Evolutionary conservation across 306 rosid genomes (phyloP), one percentile per base, ranked within the genome.

Genomic region (Cucumis cinereus): DNA sequence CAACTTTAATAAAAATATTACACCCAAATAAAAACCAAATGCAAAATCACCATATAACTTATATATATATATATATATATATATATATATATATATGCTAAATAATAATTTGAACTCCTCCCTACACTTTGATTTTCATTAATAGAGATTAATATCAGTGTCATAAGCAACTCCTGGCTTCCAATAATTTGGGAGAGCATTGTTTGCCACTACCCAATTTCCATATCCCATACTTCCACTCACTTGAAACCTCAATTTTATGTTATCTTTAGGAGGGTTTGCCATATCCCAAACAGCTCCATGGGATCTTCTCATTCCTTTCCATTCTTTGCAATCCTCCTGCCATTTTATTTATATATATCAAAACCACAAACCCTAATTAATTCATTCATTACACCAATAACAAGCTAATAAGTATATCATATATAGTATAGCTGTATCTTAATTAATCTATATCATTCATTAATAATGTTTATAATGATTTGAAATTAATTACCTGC

Each of bases 261-360:
- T 15, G 8, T 83, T 36, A 10, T 92, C 92, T 5, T 62, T 57
- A 58, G 98, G 94, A 52, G 96, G 92, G 76, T 57, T 85, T 8
- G 57, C 55, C 35, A 54, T 77, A 81, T 93, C 98, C 87, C 89
- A 93, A 35, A 91, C 92, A 55, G 79, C 89, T 59, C 97, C 98
- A 52, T 52, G 89, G 1, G 80, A 87, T 64, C 90, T 87, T 0
- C 98, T 83, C 88, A 91, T 24, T 0, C 82, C 80, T 71, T 80
- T 85, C 97, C 98, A 91, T 60, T 83, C 87, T 38, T 89, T 15
- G 83, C 77, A 66, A 40, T 90, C 89, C 81, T 82, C 96, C 93
- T 93, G 76, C n/a, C 80, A 66, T 58, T 2, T 28, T 28, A 28
- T 30, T 30, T 30, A n/a, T 3, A 30, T 30, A 30, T 30, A n/a